These are phyloP conservation scores for Gremmenia infestans DNA, from an alignment of 2,329 filamentous ascomycete species.

Conservation along the genomic window DNA sequence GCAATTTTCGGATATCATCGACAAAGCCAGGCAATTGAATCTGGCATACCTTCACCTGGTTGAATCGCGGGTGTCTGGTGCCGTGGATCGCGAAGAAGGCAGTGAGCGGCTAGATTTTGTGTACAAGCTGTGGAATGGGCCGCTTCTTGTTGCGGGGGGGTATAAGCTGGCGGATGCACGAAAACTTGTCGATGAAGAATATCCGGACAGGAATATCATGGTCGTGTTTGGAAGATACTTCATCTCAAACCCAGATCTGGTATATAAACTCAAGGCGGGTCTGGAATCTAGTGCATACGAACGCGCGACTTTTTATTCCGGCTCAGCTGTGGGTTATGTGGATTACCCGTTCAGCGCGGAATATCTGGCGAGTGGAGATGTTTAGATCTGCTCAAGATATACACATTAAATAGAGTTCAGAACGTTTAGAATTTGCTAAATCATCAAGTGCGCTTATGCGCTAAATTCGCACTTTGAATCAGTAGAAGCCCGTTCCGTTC, in stretches of 20 bases:
- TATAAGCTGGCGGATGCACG: slow-evolving; percentile 27
- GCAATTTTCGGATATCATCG: slow-evolving; percentile 42
- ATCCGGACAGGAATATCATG: slow-evolving; percentile 12
- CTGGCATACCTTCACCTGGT: slow-evolving; percentile 52
- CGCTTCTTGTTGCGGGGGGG: slow-evolving; percentile 16
- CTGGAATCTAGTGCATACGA: slow-evolving; percentile 13
- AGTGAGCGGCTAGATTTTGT: slow-evolving; percentile 26
- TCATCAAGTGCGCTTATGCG: no score
- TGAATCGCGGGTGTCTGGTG: slow-evolving; percentile 44
- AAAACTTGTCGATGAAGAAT: slow-evolving; percentile 32
- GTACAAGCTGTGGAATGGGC: slow-evolving; percentile 11
- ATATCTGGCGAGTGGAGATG: not conserved
- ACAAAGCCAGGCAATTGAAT: slow-evolving; percentile 33
- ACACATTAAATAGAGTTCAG: slow-evolving; percentile 1
- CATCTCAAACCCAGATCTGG: slow-evolving; percentile 39
- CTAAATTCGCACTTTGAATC: no score
- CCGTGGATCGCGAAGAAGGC: slow-evolving; percentile 51
- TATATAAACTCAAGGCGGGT: slow-evolving; percentile 18
- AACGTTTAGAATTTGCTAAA: not conserved
- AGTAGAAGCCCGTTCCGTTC: no score
- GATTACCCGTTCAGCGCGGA: slow-evolving; percentile 5
- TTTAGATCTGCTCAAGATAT: not conserved
- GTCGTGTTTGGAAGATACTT: slow-evolving; percentile 32
- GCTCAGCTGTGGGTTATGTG: not conserved
- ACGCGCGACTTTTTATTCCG: slow-evolving; percentile 15